Percentiles rank a stretch among this genome's conserved stretches.
These are phyloP conservation scores for Quercus lobata DNA, from an alignment of 331 rosid genomes.

Conservation along the genomic window DNA sequence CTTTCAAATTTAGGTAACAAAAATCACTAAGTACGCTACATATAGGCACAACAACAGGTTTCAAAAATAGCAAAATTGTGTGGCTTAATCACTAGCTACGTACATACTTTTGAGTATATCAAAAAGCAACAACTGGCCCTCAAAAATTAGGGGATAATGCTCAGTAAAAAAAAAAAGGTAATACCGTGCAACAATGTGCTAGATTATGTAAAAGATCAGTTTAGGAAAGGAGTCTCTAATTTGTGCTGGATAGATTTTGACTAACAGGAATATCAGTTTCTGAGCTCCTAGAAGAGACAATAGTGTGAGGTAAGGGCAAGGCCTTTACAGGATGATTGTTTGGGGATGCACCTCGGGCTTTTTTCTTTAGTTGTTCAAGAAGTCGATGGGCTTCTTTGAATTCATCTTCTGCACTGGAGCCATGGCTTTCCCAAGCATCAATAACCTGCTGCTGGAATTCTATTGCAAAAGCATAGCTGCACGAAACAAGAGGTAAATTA, in stretches of 20 bases:
- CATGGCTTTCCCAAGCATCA: slow-evolving; percentile 93
- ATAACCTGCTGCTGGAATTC: slow-evolving; percentile 83
- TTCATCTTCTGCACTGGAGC: slow-evolving; percentile 75
- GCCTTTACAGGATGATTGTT: slow-evolving; percentile 43
- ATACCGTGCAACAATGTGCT: slow-evolving; percentile 5
- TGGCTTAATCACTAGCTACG: background rate
- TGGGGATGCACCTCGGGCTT: slow-evolving; percentile 46
- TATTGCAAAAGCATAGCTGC: slow-evolving; percentile 72
- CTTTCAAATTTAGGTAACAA: too few species aligned
- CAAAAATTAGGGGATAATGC: background rate
- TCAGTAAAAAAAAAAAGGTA: background rate
- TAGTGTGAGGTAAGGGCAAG: slow-evolving; percentile 54
- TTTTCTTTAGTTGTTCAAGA: slow-evolving; percentile 59
- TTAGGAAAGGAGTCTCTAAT: slow-evolving; percentile 1
- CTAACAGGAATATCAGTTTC: slow-evolving; percentile 19
- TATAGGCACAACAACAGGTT: too few species aligned
- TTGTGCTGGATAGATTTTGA: slow-evolving; percentile 11
- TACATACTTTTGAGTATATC: background rate
- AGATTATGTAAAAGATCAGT: background rate
- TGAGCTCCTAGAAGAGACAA: slow-evolving; percentile 32
- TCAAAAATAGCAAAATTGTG: background rate
- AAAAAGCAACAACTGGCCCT: background rate
- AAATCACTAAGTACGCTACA: too few species aligned
- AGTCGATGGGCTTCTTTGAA: slow-evolving; percentile 63
- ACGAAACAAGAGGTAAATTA: slow-evolving; percentile 24